Conservation (phyloP, 2,329 filamentous ascomycete species). For the Pseudogymnoascus sp. region DNA sequence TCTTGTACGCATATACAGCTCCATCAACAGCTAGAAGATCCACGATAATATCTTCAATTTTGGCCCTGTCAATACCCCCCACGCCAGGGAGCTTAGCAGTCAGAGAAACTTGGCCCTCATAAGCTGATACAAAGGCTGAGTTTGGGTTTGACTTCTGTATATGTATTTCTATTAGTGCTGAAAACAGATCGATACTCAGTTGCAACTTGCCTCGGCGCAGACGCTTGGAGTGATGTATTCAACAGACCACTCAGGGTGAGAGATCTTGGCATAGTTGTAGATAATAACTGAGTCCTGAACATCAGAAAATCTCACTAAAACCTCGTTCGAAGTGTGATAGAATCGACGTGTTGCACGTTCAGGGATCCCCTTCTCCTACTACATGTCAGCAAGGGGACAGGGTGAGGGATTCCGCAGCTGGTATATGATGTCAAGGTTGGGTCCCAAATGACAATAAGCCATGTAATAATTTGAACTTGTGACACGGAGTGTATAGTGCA, state of each 20-base stretch:
- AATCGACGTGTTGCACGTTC: constrained; percentile 13
- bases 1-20: constrained; percentile 45
- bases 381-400: not conserved
- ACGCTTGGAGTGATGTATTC: constrained; percentile 22
- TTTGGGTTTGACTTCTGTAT: constrained; percentile 27
- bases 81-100: constrained; percentile 34
- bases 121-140: constrained; percentile 32
- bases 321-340: constrained; percentile 15
- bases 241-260: constrained; percentile 18
- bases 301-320: constrained; percentile 20
- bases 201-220: constrained; percentile 17
- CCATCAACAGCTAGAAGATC: constrained; percentile 40
- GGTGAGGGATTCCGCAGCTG: not conserved
- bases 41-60: constrained; percentile 35
- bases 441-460: not conserved
- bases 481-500: not conserved
- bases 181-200: not conserved
- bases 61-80: constrained; percentile 20
- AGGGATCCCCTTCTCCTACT: constrained; percentile 8
- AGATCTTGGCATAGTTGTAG: constrained; percentile 20
- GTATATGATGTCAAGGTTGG: not conserved
- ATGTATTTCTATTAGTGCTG: not conserved
- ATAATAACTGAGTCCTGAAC: constrained; percentile 21
- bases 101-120: constrained; percentile 50
- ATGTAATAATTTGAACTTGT: not conserved